Conservation (phyloP, 352 stramenopile genomes). For the Phytophthora tentaculata region DNA sequence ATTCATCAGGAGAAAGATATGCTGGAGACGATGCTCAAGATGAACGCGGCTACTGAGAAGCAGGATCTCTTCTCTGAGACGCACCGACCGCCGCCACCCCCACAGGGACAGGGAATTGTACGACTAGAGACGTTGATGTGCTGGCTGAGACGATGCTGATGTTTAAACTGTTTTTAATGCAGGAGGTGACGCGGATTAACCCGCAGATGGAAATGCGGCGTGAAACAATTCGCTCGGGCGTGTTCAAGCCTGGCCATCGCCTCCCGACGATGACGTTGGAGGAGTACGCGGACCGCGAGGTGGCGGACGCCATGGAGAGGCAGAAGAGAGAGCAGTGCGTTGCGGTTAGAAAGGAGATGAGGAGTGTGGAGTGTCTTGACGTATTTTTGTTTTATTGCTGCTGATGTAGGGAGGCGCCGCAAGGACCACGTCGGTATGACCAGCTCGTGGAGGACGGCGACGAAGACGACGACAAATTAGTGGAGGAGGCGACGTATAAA, state of each 20-base stretch:
- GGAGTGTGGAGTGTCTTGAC: conserved; percentile 2
- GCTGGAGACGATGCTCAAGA: conserved; percentile 88
- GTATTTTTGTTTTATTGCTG: conserved; percentile 9
- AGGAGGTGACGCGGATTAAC: conserved; percentile 88
- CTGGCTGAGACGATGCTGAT: conserved; percentile 7
- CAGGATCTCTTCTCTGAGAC: conserved; percentile 77
- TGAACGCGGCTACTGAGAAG: conserved; percentile 65
- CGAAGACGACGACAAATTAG: conserved; percentile 92
- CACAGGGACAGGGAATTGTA: conserved; percentile 83
- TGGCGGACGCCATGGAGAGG: conserved; percentile 88
- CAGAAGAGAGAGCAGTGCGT: conserved; percentile 78
- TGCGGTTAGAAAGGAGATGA: not conserved
- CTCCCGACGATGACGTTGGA: conserved; percentile 96
- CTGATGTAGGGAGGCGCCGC: conserved; percentile 53
- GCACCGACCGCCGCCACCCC: conserved; percentile 60
- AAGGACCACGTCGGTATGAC: conserved; percentile 89
- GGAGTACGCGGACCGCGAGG: conserved; percentile 92
- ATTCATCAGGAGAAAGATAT: conserved; percentile 85
- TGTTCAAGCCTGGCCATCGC: conserved; percentile 96
- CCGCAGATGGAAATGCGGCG: conserved; percentile 87
- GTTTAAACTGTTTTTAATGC: conserved; percentile 4
- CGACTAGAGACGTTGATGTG: conserved; percentile 8
- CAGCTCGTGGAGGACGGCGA: conserved; percentile 95
- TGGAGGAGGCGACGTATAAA: conserved; percentile 93
- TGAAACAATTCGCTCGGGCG: conserved; percentile 84